Percentiles rank a stretch among this genome's conserved stretches.
Conservation (phyloP, 306 rosid genomes). For the Cajanus cajan region DNA sequence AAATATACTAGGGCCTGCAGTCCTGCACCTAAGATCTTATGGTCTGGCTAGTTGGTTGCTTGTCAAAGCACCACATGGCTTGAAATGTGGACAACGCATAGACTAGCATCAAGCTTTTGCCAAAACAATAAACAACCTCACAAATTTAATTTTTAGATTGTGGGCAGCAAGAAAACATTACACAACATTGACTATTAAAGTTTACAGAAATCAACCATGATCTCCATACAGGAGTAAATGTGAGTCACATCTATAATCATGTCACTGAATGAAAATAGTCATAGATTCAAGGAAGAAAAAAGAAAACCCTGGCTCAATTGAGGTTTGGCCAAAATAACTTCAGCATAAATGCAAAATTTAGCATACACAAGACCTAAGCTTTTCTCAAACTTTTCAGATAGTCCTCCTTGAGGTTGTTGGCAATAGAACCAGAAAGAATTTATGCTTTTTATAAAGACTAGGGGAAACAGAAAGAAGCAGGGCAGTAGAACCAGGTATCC, state of each 20-base stretch:
- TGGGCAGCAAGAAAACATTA: neutral
- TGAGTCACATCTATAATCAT: neutral
- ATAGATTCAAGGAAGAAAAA: neutral
- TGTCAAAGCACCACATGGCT: neutral
- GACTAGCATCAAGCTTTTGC: neutral
- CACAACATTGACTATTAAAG: neutral
- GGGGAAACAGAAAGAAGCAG: neutral
- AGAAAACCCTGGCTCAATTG: neutral
- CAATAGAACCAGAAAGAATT: neutral
- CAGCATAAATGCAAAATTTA: neutral
- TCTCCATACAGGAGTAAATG: neutral
- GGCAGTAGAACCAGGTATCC: neutral
- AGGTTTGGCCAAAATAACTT: neutral
- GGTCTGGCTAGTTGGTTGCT: neutral
- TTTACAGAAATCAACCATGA: neutral
- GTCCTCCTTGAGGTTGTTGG: neutral
- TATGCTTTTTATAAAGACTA: neutral
- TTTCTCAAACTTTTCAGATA: neutral
- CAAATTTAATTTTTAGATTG: neutral
- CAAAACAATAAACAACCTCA: neutral
- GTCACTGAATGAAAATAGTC: neutral
- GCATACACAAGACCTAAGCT: neutral
- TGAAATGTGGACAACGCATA: neutral
- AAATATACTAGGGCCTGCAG: neutral
- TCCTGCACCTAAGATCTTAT: neutral